Evolutionary conservation across 2,329 filamentous ascomycete genomes (phyloP), one percentile per base, ranked within the genome.

Genomic region (Fusarium buxicola): DNA sequence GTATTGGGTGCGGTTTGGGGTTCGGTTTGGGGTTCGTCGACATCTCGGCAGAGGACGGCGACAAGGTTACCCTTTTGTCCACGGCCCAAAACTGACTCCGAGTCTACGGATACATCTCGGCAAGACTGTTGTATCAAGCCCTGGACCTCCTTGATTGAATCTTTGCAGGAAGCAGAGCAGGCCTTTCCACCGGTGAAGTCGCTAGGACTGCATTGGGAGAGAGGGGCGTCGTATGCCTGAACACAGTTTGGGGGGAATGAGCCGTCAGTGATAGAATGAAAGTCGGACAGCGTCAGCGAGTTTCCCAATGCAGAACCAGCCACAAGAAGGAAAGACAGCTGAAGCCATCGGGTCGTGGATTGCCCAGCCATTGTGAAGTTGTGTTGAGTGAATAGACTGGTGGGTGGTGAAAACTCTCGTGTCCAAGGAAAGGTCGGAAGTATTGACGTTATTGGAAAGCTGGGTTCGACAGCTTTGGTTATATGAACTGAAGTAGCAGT

Each of bases 211-310:
- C 81, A 83, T 45, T 74, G 73, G n/a, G 52, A 36, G 24, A 83
- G 75, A 6, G 75, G 74, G 7, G 72, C 69, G 62, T 79, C 77
- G 70, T 83, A 83, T 30, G 77, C 79, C 32, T 75, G 64, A 12
- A 76, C 69, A 63, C 81, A 83, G 36, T 62, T 64, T 31, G 77
- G 51, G 1, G 78, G 74, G 9, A 78, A 70, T 5, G 73, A 66
- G n/a, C 73, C 58, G 10, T 75, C 70, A n/a, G 73, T 69, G 51
- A 82, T 73, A 36, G 75, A 69, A 51, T 81, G 73, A 52, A 82
- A 78, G 63, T 75, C 75, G 40, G 77, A 74, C 25, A 82, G 73
- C 5, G 66, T 70, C n/a, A 74, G 47, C 2, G 60, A 62, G n/a
- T 51, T 40, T 38, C 57, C 72, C 7, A 71, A 73, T 7, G 62